Evolutionary conservation across 2,329 filamentous ascomycete genomes (phyloP), one percentile per base, ranked within the genome.

Genomic region (Monilinia laxa): DNA sequence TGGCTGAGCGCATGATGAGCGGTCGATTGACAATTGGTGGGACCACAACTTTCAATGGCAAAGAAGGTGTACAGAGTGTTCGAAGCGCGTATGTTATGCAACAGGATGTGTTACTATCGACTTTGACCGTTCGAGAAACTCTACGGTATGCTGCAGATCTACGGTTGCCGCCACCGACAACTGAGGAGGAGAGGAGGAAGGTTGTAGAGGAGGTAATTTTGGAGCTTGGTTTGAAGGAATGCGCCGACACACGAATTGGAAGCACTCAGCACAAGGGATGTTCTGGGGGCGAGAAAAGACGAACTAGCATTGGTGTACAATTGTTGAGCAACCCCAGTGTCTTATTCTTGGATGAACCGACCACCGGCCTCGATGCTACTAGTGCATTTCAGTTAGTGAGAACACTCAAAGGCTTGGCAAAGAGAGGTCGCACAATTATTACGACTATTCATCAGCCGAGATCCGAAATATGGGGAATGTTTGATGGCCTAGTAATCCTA

Each of bases 261-360:
- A 89, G 87, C 71, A 85, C 84, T 66, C 83, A 85, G 62, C 88
- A 92, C 72, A 88, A 90, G 56, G 90, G 90, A 0, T 93, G 90
- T 73, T 92, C 89, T 56, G 90, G 91, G 0, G 91, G 90, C 3
- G 91, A 93, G 76, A 93, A 92, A 79, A 82, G 90, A 69, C 81
- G 90, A 42, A 89, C 89, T 0, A 92, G 89, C 69, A 90, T 93
- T 58, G 90, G 90, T 2, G 90, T 93, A 5, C 90, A 93, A 76
- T 81, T 93, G 66, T 80, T 93, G n/a, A 87, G 89, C 5, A 93
- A 93, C 74, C 90, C 91, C 1, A 91, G 89, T 7, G 84, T 93
- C 0, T 78, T 93, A 9, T 93, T 92, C 75, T 83, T 92, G 28
- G 91, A 94, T 73, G 91, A 93, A 72, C 90, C 90, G 0, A 93